Evolutionary conservation across 352 stramenopile genomes (phyloP).

Genomic region (Phytopythium kandeliae): DNA sequence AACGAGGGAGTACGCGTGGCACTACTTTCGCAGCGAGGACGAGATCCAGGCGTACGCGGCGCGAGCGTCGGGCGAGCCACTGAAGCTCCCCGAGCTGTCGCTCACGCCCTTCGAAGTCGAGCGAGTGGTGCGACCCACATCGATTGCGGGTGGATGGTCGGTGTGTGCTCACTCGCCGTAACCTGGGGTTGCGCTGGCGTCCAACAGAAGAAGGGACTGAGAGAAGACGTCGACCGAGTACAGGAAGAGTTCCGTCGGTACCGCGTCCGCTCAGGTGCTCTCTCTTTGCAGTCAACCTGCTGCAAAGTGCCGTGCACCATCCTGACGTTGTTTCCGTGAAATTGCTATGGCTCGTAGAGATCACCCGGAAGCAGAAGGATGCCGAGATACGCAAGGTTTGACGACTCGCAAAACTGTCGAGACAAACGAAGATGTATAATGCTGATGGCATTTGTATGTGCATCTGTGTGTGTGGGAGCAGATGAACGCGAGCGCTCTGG

Average conservation of each 20-base stretch:
- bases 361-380: slow-evolving; percentile 87
- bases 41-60: slow-evolving; percentile 59
- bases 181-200: neutral
- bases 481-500: slow-evolving; percentile 74
- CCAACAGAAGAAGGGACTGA: slow-evolving; percentile 71
- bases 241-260: slow-evolving; percentile 87
- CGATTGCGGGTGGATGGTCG: neutral
- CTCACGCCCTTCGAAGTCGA: slow-evolving; percentile 72
- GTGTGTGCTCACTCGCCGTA: neutral
- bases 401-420: neutral
- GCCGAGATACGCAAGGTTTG: slow-evolving; percentile 79
- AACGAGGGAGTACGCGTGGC: slow-evolving; percentile 60
- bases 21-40: slow-evolving; percentile 53
- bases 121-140: slow-evolving; percentile 38
- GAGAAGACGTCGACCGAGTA: slow-evolving; percentile 77
- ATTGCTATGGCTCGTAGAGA: slow-evolving; percentile 33
- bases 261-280: slow-evolving; percentile 62
- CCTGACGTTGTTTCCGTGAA: no score
- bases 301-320: neutral
- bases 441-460: no score
- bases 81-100: slow-evolving; percentile 56
- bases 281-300: neutral
- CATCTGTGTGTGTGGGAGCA: no score
- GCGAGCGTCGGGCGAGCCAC: slow-evolving; percentile 50
- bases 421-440: no score